Evolutionary conservation across 2,329 filamentous ascomycete genomes (phyloP).

Genomic region (Aspergillus aculeatus): DNA sequence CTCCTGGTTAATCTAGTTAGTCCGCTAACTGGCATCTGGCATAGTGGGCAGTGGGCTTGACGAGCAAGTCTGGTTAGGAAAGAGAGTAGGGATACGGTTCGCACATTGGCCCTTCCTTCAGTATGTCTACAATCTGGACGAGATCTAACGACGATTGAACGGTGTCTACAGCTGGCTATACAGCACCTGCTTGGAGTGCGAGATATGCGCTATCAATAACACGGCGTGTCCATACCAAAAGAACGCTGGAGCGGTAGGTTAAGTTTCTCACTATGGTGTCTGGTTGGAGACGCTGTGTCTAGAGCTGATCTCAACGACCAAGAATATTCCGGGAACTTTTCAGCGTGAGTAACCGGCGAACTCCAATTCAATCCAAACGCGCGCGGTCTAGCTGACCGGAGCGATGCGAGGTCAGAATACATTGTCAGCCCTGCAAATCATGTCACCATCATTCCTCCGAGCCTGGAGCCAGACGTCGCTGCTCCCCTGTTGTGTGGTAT

Average conservation of each 20-base stretch:
- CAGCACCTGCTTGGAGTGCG: conserved; percentile 39
- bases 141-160: conserved; percentile 19
- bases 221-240: conserved; percentile 40
- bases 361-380: not conserved
- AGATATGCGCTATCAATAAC: conserved; percentile 39
- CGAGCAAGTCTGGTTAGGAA: conserved; percentile 30
- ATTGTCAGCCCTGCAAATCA: conserved; percentile 37
- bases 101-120: conserved; percentile 6
- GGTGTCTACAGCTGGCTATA: conserved; percentile 34
- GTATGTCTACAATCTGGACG: not conserved
- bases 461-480: conserved; percentile 32
- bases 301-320: conserved; percentile 1
- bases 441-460: conserved; percentile 36
- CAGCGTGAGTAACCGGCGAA: conserved; percentile 26
- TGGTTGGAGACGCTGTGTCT: not conserved
- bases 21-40: not conserved
- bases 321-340: conserved; percentile 42
- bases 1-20: not conserved
- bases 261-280: not conserved
- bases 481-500: conserved; percentile 40
- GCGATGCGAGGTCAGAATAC: conserved; percentile 26
- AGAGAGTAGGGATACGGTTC: conserved; percentile 34
- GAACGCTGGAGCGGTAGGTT: conserved; percentile 38
- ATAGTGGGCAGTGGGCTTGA: conserved; percentile 31
- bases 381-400: not conserved